phyloP scores from a whole-genome alignment of 2,329 filamentous ascomycete genomes.

The Bisporella sp. region DNA sequence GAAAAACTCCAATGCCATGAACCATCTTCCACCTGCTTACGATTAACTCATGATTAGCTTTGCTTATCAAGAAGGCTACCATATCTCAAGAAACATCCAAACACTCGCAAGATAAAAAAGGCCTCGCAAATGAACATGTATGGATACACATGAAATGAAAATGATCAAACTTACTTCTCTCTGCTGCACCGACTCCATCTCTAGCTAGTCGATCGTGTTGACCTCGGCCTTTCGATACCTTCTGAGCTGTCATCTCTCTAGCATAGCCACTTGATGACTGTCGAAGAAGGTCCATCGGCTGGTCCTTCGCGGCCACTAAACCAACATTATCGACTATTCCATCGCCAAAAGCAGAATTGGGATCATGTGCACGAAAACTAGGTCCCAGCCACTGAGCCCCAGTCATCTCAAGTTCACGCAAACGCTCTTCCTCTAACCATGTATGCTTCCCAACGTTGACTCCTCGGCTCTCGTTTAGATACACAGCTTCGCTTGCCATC shows the following conservation, averaged over 20 bases:
- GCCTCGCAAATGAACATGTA: too few species aligned
- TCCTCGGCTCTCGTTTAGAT: slow-evolving; percentile 79
- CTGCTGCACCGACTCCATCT: slow-evolving; percentile 70
- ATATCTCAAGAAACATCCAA: too few species aligned
- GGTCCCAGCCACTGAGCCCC: slow-evolving; percentile 28
- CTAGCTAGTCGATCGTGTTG: slow-evolving; percentile 34
- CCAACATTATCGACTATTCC: slow-evolving; percentile 22
- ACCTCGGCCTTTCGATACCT: slow-evolving; percentile 37
- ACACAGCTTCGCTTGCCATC: slow-evolving; percentile 92
- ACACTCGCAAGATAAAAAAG: too few species aligned
- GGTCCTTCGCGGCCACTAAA: slow-evolving; percentile 22
- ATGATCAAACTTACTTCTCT: slow-evolving; percentile 44
- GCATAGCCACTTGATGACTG: slow-evolving; percentile 56
- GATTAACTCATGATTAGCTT: too few species aligned
- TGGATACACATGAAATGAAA: too few species aligned
- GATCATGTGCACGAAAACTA: slow-evolving; percentile 20
- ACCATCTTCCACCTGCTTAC: slow-evolving; percentile 53
- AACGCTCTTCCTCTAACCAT: slow-evolving; percentile 85
- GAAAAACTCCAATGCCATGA: slow-evolving; percentile 69
- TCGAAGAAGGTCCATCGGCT: slow-evolving; percentile 24
- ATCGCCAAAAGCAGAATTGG: slow-evolving; percentile 15
- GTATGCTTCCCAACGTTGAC: slow-evolving; percentile 71
- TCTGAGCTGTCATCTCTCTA: slow-evolving; percentile 61
- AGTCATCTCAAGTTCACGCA: slow-evolving; percentile 63
- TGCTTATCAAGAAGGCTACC: too few species aligned